Evolutionary conservation across 257 asterid species (phyloP), one percentile per base, ranked within the genome.

Genomic region (Mitragyna speciosa): DNA sequence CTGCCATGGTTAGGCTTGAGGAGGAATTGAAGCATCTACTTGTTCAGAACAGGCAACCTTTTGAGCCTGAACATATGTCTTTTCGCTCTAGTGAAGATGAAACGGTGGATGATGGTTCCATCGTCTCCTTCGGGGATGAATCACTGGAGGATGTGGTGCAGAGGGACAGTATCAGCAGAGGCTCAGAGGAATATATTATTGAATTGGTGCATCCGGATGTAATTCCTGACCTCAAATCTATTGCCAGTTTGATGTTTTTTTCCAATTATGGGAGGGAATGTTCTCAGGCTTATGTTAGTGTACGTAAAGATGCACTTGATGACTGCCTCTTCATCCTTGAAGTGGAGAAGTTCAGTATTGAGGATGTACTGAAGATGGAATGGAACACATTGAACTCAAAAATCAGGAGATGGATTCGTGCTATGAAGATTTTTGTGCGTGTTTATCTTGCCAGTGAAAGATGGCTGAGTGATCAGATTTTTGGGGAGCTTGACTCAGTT

Each of bases 371-470:
- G 87, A 95, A 84, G 83, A 89, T 95, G 98, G 98, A 91, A 61
- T 95, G 99, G 99, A 85, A 81, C 43, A 75, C 85, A 0, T 73
- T 95, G 78, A 92, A 95, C 87, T 87, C 94, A 31, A 93, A 91
- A 48, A 95, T 93, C 84, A 83, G 98, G 88, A 86, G 89, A 80
- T 95, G 99, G 99, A 84, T 93, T 39, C 84, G 99, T n/a, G 98
- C 92, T 1, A 87, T 93, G 92, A 95, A 92, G 89, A 83, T 90
- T 7, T 93, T 95, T 66, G 96, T 93, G 20, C 92, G 97, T 20
- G 86, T 90, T 73, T 91, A 93, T 76, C 97, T 95, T 16, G 90
- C 94, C 10, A 90, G 97, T 19, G 98, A 92, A 52, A 95, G 90
- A 84, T 78, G 90, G 79, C 65, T 95, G 70, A 80, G 93, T 9